These are phyloP conservation scores for Thyridium curvatum DNA, from an alignment of 2,329 filamentous ascomycete genomes.

Conservation along the genomic window DNA sequence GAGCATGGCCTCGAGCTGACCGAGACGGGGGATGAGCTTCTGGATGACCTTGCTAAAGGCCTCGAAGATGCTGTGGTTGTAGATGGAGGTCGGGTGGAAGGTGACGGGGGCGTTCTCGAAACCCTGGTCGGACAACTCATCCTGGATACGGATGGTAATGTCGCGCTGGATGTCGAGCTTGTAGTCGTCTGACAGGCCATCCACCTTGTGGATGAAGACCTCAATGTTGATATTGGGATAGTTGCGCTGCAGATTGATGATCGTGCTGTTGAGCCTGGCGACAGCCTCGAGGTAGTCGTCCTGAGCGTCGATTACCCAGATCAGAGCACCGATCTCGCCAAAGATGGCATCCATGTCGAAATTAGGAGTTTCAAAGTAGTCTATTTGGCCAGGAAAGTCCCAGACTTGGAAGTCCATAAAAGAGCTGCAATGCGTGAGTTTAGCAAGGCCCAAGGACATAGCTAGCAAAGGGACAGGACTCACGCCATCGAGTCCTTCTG, in stretches of 20 bases:
- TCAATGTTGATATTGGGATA: conserved; percentile 96
- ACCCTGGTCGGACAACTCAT: conserved; percentile 88
- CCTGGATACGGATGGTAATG: conserved; percentile 92
- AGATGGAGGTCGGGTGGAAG: conserved; percentile 96
- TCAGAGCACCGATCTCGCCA: conserved; percentile 85
- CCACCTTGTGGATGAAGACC: conserved; percentile 98
- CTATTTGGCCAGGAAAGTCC: conserved; percentile 93
- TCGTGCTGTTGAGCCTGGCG: conserved; percentile 77
- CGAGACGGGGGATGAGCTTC: conserved; percentile 89
- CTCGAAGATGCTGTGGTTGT: conserved; percentile 95
- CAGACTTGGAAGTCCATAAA: conserved; percentile 99
- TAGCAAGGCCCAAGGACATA: background rate
- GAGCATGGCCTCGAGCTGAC: conserved; percentile 87
- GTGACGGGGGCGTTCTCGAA: conserved; percentile 91
- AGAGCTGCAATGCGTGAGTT: conserved; percentile 54
- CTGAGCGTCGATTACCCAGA: conserved; percentile 98
- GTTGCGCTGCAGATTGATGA: conserved; percentile 78
- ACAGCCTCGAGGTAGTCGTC: conserved; percentile 96
- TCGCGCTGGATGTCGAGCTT: conserved; percentile 94
- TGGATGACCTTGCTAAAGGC: conserved; percentile 98
- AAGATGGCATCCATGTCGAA: conserved; percentile 94
- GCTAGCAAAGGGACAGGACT: conserved; percentile 7
- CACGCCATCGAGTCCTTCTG: conserved; percentile 97
- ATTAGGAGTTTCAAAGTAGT: conserved; percentile 77
- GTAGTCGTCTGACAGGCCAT: conserved; percentile 95